Evolutionary conservation across 2,329 filamentous ascomycete genomes (phyloP), one percentile per base, ranked within the genome.

Genomic region (Talaromyces sp.): DNA sequence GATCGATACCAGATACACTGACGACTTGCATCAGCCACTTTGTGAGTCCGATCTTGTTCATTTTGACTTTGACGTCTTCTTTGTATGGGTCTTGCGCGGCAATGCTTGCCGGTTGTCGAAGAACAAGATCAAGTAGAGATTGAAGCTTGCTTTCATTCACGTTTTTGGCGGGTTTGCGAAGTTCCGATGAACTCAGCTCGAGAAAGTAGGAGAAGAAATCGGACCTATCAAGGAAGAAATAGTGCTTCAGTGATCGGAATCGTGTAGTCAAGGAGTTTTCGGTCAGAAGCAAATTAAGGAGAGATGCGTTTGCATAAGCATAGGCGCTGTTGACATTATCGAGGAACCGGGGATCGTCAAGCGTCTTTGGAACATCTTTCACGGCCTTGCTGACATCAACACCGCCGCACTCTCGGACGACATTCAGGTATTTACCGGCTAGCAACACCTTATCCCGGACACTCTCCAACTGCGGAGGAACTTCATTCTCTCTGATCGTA

Each of bases 161-260:
- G 59, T 85, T 85, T 72, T 92, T 92, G 62, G 93, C 91, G 34
- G 90, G 89, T 73, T 97, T 97, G 69, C 91, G 90, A 62, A 99
- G 83, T 76, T 99, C 95, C 1, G 92, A 93, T 33, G 90, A 84
- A 60, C 92, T 88, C 23, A 99, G 87, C 72, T 99, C 95, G 63
- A 99, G 87, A 75, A 99, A 99, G 76, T 98, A 96, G 2, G 92
- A 92, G 76, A 99, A 98, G 80, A 96, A 99, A 75, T 99, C 95
- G 36, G 95, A 97, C 8, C 93, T 90, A 69, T 98, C 94, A 65
- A 99, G 87, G 82, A 99, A 99, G 81, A 98, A 99, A 79, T 99
- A 99, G 76, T 99, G 95, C 75, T 99, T 99, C 44, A 99, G 82
- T 14, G 94, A 98, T 53, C 89, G 87, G 61, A 99, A 83, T 42